Conservation (phyloP, 257 asterid genomes). For the Solanum appendiculatum region DNA sequence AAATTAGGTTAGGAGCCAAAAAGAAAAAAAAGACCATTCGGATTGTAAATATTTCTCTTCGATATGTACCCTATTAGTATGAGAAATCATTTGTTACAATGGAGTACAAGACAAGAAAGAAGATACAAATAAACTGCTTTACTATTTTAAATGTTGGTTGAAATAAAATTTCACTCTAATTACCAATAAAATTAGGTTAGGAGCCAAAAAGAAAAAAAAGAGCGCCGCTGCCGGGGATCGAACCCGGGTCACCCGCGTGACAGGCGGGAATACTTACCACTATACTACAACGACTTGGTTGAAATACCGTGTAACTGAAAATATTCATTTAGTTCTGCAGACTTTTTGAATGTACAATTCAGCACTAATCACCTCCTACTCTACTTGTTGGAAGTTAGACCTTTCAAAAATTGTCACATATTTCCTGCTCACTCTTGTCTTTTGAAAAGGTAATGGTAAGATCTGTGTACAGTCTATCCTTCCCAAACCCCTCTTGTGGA, state of each 20-base stretch:
- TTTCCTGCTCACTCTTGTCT: background rate
- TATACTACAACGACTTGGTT: conserved; percentile 47
- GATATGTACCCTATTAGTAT: too few relatives aligned
- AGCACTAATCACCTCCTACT: background rate
- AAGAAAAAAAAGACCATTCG: background rate
- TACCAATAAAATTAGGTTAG: too few relatives aligned
- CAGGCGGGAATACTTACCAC: conserved; percentile 61
- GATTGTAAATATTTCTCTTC: background rate
- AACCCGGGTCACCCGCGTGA: conserved; percentile 67
- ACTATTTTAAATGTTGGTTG: background rate
- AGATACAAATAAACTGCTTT: background rate
- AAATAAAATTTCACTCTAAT: background rate
- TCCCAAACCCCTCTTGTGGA: too few relatives aligned
- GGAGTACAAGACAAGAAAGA: background rate
- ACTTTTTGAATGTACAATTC: background rate
- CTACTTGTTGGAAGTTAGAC: background rate
- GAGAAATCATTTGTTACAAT: background rate
- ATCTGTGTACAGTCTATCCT: too few relatives aligned
- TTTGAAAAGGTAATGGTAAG: too few relatives aligned
- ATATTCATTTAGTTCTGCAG: background rate
- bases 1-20: background rate
- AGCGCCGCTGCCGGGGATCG: conserved; percentile 60
- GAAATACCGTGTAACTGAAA: background rate
- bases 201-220: too few relatives aligned
- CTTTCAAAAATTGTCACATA: background rate